Base-by-base conservation (phyloP, 2,329 filamentous ascomycete genomes). In the Myriosclerotinia curreyana region DNA sequence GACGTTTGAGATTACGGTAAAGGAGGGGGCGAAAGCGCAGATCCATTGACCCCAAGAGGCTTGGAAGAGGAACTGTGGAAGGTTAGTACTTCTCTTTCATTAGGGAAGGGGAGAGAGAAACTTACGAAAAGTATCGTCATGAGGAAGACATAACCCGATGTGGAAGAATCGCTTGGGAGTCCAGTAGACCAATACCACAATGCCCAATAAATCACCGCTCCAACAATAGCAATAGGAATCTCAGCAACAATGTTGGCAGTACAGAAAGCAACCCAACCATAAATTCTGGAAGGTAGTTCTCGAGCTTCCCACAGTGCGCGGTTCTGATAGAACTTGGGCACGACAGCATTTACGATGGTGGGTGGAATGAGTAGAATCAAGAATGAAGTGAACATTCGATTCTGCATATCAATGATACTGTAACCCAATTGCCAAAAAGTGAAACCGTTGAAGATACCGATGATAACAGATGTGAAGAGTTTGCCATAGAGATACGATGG, bases 101-200 rank as follows among this genome's bases (percentile, higher is more conserved):
- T 6, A 1, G 46, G 5, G 7, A 38, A 17, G 15, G 22, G 1
- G 55, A 42, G 36, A 15, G 8, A 36, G 5, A 3, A 8, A 66
- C 70, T 65, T 65, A 70, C 69, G 78, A 92, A 92, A 0, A 94
- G 81, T 71, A 93, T 78, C 0, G 84, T 84, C 88, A 95, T 92
- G 34, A 94, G 77, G 78, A 89, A 94, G 20, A 88, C 83, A 74
- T 93, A 94, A 15, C 90, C 91, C 0, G 89, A 83, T 0, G 84
- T 84, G 1, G 81, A 81, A 42, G 84, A 82, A 66, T 89, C 84
- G 0, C 81, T 81, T 0, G 90, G 88, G 1, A 93, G 78, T 0
- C 91, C 90, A 0, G 87, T 83, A 0, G 89, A 84, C 75, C 83
- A 94, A 77, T 94, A 94, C 89, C 89, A 93, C 0, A 91, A 76